Evolutionary conservation across 1,284 basidiomycete species (phyloP).

Genomic region (Meira nashicola): DNA sequence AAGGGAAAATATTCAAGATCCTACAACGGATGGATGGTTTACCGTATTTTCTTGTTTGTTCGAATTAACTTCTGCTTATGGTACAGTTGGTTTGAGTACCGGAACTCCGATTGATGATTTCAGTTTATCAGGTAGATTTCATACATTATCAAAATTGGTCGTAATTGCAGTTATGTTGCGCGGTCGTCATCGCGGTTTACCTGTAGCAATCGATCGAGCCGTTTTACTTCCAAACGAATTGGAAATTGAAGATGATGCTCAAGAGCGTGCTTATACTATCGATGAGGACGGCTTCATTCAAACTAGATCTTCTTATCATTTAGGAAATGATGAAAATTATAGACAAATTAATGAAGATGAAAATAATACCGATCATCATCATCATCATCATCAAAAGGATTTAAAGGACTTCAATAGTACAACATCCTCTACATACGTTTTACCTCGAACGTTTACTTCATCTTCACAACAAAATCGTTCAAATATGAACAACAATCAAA

Average conservation of each 20-base stretch:
- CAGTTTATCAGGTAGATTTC: slow-evolving; percentile 73
- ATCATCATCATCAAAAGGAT: too few species aligned
- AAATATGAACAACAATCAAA: too few species aligned
- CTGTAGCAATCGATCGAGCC: slow-evolving; percentile 75
- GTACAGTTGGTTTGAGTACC: slow-evolving; percentile 59
- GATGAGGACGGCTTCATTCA: slow-evolving; percentile 2
- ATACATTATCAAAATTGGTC: slow-evolving; percentile 78
- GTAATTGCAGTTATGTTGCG: slow-evolving; percentile 77
- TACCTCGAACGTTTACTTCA: too few species aligned
- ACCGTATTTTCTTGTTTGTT: slow-evolving; percentile 62
- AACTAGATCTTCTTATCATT: not conserved
- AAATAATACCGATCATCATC: too few species aligned
- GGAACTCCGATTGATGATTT: slow-evolving; percentile 67
- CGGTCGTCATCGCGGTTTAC: slow-evolving; percentile 78
- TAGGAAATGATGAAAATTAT: too few species aligned
- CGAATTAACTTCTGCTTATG: slow-evolving; percentile 73
- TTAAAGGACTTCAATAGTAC: too few species aligned
- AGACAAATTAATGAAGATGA: too few species aligned
- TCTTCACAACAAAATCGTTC: too few species aligned
- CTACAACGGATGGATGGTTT: slow-evolving; percentile 37
- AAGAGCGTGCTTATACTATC: not conserved
- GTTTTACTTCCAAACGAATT: slow-evolving; percentile 52
- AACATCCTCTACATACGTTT: too few species aligned
- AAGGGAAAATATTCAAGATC: slow-evolving; percentile 40
- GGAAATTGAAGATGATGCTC: slow-evolving; percentile 33